These are phyloP conservation scores for Myriosclerotinia curreyana DNA, from an alignment of 2,329 filamentous ascomycete species.

Conservation along the genomic window DNA sequence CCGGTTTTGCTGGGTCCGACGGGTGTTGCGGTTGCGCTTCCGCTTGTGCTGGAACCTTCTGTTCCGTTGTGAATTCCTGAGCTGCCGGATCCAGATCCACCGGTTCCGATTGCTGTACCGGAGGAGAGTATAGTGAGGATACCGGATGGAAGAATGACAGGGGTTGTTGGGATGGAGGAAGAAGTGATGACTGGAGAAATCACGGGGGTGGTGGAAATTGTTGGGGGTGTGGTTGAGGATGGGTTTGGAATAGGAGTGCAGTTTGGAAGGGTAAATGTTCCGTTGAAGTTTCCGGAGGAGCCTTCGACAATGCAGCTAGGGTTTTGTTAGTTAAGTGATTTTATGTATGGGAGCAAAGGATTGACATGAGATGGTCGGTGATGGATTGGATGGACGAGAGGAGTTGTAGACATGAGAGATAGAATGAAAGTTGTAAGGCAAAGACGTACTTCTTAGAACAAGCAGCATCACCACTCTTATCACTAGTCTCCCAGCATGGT, in stretches of 20 bases:
- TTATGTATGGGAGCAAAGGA: too few species aligned
- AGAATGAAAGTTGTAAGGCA: neutral
- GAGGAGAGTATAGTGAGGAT: neutral
- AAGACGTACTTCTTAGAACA: slow-evolving; percentile 46
- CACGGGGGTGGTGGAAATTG: neutral
- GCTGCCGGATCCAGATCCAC: slow-evolving; percentile 8
- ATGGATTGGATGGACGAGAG: neutral
- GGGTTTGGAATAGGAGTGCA: slow-evolving; percentile 26
- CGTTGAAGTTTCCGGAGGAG: slow-evolving; percentile 37
- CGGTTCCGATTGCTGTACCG: slow-evolving; percentile 13
- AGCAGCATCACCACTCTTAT: slow-evolving; percentile 45
- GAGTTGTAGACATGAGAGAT: neutral
- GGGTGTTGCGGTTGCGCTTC: slow-evolving; percentile 23
- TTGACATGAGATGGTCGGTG: too few species aligned
- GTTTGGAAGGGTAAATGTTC: slow-evolving; percentile 42
- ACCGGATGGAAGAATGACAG: neutral
- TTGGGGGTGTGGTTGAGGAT: slow-evolving; percentile 24
- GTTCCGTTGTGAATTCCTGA: slow-evolving; percentile 12
- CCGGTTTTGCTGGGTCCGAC: slow-evolving; percentile 22
- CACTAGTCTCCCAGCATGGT: slow-evolving; percentile 45
- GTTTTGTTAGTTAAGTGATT: neutral
- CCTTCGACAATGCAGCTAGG: slow-evolving; percentile 46
- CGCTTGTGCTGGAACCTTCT: too few species aligned
- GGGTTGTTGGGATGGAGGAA: slow-evolving; percentile 23
- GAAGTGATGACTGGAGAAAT: slow-evolving; percentile 24